These are phyloP conservation scores for Chytridium lagenaria DNA, from an alignment of 371 early-diverging fungal genomes.

Conservation along the genomic window DNA sequence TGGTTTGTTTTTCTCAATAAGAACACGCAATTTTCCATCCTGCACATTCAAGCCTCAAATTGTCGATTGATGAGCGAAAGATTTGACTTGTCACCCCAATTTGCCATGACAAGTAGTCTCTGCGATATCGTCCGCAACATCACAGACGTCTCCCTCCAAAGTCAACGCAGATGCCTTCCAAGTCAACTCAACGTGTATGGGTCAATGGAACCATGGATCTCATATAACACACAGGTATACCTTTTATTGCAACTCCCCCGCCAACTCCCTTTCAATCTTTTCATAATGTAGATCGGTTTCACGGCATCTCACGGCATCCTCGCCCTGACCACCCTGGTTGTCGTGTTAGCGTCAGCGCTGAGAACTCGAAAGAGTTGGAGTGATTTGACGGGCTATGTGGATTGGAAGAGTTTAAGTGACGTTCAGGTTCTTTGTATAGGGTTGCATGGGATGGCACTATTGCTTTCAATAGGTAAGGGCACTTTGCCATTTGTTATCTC, in stretches of 20 bases:
- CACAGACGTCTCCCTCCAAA: neutral
- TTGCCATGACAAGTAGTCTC: neutral
- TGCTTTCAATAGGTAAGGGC: neutral
- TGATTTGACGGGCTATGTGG: neutral
- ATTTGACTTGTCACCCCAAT: neutral
- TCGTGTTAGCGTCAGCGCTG: neutral
- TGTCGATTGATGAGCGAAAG: too few species aligned
- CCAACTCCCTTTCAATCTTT: neutral
- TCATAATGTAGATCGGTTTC: neutral
- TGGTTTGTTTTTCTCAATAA: too few species aligned
- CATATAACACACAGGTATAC: neutral
- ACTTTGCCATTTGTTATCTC: neutral
- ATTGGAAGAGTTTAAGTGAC: conserved; percentile 1
- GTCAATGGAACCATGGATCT: neutral
- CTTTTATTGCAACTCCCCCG: neutral
- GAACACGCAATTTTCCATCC: too few species aligned
- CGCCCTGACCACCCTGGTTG: neutral
- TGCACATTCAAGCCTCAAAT: too few species aligned
- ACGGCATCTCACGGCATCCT: neutral
- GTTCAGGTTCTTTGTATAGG: neutral
- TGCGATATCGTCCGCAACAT: neutral
- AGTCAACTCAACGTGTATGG: neutral
- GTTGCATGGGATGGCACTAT: neutral
- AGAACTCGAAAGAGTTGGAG: neutral
- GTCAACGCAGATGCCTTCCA: neutral